These are phyloP conservation scores for Ascochyta koolunga DNA, from an alignment of 2,329 filamentous ascomycete species.

Conservation along the genomic window DNA sequence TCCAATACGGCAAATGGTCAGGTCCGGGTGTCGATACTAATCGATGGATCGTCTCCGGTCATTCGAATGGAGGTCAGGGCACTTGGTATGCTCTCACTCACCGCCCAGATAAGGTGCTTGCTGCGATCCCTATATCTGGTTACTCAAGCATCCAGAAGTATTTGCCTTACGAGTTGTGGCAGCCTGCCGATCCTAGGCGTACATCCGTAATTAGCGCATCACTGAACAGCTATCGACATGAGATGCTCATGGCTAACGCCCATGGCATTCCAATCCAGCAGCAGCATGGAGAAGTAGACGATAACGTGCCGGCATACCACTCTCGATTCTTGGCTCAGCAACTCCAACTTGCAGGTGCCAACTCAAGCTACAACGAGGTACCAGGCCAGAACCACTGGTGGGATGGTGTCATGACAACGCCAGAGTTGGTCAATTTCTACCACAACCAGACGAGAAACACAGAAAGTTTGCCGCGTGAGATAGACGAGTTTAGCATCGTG, in stretches of 20 bases:
- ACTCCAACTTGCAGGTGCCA: constrained; percentile 50
- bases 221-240: constrained; percentile 60
- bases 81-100: constrained; percentile 64
- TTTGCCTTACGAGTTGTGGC: constrained; percentile 64
- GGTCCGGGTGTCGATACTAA: constrained; percentile 54
- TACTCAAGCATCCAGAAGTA: constrained; percentile 66
- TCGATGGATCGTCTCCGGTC: constrained; percentile 61
- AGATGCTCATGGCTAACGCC: constrained; percentile 59
- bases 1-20: constrained; percentile 55
- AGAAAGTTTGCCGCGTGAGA: constrained; percentile 23
- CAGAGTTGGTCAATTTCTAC: constrained; percentile 57
- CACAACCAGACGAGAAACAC: constrained; percentile 37
- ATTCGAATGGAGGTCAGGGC: constrained; percentile 67
- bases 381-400: constrained; percentile 59
- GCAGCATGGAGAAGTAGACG: constrained; percentile 62
- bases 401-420: constrained; percentile 62
- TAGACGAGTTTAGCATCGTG: constrained; percentile 54
- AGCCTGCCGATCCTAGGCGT: constrained; percentile 58
- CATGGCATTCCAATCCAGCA: constrained; percentile 60
- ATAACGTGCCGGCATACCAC: constrained; percentile 65
- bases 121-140: constrained; percentile 63
- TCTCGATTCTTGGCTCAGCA: constrained; percentile 61
- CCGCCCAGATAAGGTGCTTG: constrained; percentile 61
- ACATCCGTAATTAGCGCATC: constrained; percentile 56
- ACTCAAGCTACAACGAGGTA: constrained; percentile 59